A percentile compares a stretch with the other conserved stretches of the same genome.
Conservation (phyloP, 2,329 filamentous ascomycete species). For the Microsporum canis region DNA sequence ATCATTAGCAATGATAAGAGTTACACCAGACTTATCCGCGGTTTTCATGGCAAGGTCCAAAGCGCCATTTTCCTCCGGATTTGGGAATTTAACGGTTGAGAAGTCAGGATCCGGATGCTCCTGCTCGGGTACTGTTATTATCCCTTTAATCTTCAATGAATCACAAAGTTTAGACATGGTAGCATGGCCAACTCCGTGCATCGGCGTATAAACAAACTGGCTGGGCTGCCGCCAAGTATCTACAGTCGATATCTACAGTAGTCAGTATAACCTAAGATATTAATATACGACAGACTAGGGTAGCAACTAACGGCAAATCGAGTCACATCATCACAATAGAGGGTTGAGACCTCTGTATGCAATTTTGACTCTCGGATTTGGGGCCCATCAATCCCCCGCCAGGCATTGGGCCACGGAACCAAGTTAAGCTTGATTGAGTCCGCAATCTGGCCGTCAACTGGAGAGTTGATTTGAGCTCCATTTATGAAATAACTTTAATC, state of each 20-base stretch:
- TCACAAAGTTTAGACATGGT: conserved; percentile 26
- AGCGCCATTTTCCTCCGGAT: conserved; percentile 54
- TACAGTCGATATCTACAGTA: conserved; percentile 25
- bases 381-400: conserved; percentile 38
- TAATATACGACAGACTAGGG: not conserved
- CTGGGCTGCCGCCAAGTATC: conserved; percentile 19
- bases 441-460: conserved; percentile 49
- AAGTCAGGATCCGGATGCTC: conserved; percentile 52
- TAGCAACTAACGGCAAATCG: conserved; percentile 23
- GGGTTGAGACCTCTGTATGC: conserved; percentile 21
- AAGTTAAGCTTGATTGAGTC: conserved; percentile 45
- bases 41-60: conserved; percentile 48
- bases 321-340: conserved; percentile 23
- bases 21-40: conserved; percentile 40
- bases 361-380: conserved; percentile 21
- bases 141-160: conserved; percentile 24
- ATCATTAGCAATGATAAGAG: conserved; percentile 50
- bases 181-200: conserved; percentile 31
- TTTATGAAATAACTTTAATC: conserved; percentile 46
- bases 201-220: conserved; percentile 34
- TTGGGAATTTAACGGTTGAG: conserved; percentile 53
- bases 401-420: conserved; percentile 37
- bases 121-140: conserved; percentile 35
- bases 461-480: conserved; percentile 55
- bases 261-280: not conserved